Percentiles rank a stretch among this genome's conserved stretches.
Conservation (phyloP, 129 eudicot species). For the Flaveria bidentis region DNA sequence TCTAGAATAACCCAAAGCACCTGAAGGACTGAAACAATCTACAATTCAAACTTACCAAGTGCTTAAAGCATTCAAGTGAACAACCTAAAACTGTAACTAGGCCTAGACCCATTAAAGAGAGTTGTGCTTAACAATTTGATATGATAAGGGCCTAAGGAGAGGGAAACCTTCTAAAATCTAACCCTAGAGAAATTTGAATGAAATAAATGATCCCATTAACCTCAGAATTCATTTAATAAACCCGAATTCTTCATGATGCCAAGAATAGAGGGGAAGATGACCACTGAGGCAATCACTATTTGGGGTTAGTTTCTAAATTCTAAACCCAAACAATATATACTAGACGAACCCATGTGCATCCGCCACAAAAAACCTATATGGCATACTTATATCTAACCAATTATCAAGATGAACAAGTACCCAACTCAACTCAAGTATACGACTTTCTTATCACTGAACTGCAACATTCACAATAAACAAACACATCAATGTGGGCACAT, state of each 20-base stretch:
- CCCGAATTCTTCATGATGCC: background rate
- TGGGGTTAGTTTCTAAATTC: background rate
- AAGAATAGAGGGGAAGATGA: background rate
- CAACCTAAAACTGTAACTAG: background rate
- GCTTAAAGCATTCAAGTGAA: background rate
- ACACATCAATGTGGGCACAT: background rate
- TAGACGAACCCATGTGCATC: background rate
- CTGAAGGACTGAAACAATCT: background rate
- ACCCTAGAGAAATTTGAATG: background rate
- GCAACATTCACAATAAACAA: background rate
- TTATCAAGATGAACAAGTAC: constrained; percentile 9
- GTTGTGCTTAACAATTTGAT: too few species aligned
- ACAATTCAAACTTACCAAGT: background rate
- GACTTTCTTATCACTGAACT: background rate
- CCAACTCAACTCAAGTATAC: background rate
- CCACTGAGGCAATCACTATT: background rate
- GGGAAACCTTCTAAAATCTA: background rate
- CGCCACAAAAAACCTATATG: constrained; percentile 14
- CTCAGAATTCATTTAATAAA: background rate
- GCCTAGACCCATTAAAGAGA: background rate
- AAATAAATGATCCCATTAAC: background rate
- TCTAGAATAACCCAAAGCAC: background rate
- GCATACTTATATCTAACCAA: background rate
- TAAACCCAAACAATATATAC: background rate
- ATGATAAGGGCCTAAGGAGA: too few species aligned